These are phyloP conservation scores for Yarrowia alimentaria DNA, from an alignment of 805 yeast genomes.

Conservation along the genomic window DNA sequence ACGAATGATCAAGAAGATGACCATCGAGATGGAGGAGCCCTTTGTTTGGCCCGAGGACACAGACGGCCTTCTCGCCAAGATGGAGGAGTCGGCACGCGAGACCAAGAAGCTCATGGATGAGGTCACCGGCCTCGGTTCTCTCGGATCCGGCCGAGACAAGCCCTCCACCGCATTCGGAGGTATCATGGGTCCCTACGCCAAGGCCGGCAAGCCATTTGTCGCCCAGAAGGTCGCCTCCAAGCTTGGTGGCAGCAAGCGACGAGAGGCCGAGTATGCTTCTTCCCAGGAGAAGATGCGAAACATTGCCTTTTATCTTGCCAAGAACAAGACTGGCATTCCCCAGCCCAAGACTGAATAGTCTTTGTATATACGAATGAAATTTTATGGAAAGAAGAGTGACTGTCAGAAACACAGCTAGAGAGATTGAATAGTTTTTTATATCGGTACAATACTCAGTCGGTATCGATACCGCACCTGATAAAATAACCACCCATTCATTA, in stretches of 20 bases:
- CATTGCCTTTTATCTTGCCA: conserved; percentile 11
- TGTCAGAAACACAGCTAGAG: too few species aligned
- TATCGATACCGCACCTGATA: too few species aligned
- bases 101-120: conserved; percentile 53
- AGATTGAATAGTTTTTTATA: too few species aligned
- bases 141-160: conserved; percentile 65
- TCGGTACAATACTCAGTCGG: too few species aligned
- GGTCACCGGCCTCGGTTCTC: conserved; percentile 42
- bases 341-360: conserved; percentile 20
- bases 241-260: conserved; percentile 49
- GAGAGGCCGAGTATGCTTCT: conserved; percentile 36
- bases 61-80: conserved; percentile 29
- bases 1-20: conserved; percentile 91
- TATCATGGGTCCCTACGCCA: conserved; percentile 55
- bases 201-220: conserved; percentile 64
- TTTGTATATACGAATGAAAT: conserved; percentile 9
- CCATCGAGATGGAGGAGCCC: conserved; percentile 93
- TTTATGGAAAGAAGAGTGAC: too few species aligned
- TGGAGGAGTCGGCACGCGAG: conserved; percentile 46
- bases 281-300: conserved; percentile 30
- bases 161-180: conserved; percentile 78
- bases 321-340: conserved; percentile 25
- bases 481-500: too few species aligned
- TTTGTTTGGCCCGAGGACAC: conserved; percentile 79
- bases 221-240: conserved; percentile 45